phyloP scores from a whole-genome alignment of 2,329 filamentous ascomycete species.

The Talaromyces sp. region DNA sequence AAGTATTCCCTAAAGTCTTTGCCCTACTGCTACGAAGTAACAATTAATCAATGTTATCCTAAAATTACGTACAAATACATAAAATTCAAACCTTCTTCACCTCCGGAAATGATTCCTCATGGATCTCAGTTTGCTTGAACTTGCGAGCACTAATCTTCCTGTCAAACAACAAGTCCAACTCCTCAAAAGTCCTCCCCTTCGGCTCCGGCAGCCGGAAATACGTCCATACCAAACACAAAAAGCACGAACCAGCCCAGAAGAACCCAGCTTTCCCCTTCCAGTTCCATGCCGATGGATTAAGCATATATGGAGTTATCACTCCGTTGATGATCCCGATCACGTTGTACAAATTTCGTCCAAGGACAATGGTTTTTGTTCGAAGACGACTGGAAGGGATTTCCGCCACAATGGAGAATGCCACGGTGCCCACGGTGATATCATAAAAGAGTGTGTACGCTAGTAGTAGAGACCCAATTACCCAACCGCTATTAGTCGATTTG shows the following conservation, averaged over 20 bases:
- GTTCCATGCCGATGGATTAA: constrained; percentile 82
- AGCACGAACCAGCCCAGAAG: constrained; percentile 81
- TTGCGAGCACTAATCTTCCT: constrained; percentile 67
- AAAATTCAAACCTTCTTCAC: background rate
- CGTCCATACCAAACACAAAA: constrained; percentile 75
- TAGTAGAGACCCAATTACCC: constrained; percentile 78
- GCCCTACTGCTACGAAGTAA: too few species aligned
- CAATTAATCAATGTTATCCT: too few species aligned
- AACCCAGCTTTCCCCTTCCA: constrained; percentile 86
- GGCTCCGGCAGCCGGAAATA: constrained; percentile 82
- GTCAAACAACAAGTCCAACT: constrained; percentile 83
- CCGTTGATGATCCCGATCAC: constrained; percentile 77
- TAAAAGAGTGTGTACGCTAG: constrained; percentile 78
- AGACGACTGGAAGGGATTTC: constrained; percentile 79
- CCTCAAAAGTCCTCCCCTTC: constrained; percentile 74
- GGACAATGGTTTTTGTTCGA: constrained; percentile 86
- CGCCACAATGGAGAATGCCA: constrained; percentile 83
- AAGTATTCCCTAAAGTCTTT: too few species aligned
- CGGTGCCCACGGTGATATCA: constrained; percentile 82
- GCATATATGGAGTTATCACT: constrained; percentile 86
- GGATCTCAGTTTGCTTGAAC: constrained; percentile 60
- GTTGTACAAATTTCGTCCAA: constrained; percentile 78
- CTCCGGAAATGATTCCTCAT: constrained; percentile 46
- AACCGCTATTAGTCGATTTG: constrained; percentile 55
- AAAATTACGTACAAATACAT: background rate